Evolutionary conservation across 1,284 basidiomycete species (phyloP).

Genomic region (Pseudozyma hubeiensis): DNA sequence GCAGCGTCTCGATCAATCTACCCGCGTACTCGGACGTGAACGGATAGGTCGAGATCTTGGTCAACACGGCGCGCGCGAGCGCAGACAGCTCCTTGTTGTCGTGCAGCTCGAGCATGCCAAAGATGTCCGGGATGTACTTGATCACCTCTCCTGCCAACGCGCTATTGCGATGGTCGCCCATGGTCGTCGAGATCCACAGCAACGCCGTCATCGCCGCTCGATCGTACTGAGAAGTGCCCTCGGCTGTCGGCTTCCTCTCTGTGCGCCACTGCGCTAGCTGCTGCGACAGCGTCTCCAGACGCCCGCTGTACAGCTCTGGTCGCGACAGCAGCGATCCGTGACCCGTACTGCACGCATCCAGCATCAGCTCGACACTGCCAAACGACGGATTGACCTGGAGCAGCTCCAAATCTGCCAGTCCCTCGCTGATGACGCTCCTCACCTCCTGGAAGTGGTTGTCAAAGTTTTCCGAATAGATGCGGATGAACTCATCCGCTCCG

Average conservation of each 20-base stretch:
- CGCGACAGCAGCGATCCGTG: slow-evolving; percentile 74
- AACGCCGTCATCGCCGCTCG: slow-evolving; percentile 58
- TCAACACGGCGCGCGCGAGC: slow-evolving; percentile 57
- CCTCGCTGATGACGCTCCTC: slow-evolving; percentile 69
- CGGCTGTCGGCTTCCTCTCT: slow-evolving; percentile 68
- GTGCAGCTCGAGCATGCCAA: slow-evolving; percentile 65
- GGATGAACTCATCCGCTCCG: slow-evolving; percentile 54
- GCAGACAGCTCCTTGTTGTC: slow-evolving; percentile 64
- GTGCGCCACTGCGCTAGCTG: slow-evolving; percentile 64
- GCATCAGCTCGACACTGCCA: slow-evolving; percentile 76
- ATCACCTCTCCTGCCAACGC: slow-evolving; percentile 59
- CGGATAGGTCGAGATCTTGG: slow-evolving; percentile 59
- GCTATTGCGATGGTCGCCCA: slow-evolving; percentile 65
- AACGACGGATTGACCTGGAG: slow-evolving; percentile 77
- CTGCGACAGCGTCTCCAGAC: slow-evolving; percentile 72
- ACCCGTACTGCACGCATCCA: slow-evolving; percentile 75
- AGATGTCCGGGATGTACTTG: slow-evolving; percentile 63
- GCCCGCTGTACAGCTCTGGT: slow-evolving; percentile 69
- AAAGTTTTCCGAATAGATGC: slow-evolving; percentile 62
- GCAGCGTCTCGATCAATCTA: slow-evolving; percentile 51
- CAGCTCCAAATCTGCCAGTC: slow-evolving; percentile 68
- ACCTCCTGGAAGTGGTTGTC: slow-evolving; percentile 69
- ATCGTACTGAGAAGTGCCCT: slow-evolving; percentile 68
- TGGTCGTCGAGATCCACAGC: slow-evolving; percentile 63
- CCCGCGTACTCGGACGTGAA: slow-evolving; percentile 51